phyloP scores from a whole-genome alignment of 1,139 yeast species.

The Yamadazyma pseudoaaseri region DNA sequence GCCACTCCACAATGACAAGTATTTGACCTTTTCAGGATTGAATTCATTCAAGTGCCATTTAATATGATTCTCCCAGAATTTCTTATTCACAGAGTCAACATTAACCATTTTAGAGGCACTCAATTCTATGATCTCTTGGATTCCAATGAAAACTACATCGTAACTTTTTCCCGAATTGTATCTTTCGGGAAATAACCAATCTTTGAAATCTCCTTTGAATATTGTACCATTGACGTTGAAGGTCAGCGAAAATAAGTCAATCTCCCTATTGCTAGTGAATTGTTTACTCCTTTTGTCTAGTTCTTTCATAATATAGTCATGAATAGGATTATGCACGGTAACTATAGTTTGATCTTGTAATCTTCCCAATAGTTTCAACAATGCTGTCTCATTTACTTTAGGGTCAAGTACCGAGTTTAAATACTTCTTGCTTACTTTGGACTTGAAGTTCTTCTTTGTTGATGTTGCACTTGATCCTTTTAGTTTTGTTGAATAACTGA shows the following conservation, averaged over 20 bases:
- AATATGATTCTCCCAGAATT: conserved; percentile 78
- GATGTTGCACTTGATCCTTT: conserved; percentile 33
- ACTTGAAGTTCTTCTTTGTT: conserved; percentile 36
- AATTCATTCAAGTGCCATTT: conserved; percentile 51
- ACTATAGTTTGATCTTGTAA: conserved; percentile 44
- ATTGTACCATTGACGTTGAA: conserved; percentile 68
- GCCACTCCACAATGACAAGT: conserved; percentile 74
- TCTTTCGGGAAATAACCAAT: conserved; percentile 56
- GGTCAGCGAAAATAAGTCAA: conserved; percentile 61
- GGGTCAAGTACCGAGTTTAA: conserved; percentile 41
- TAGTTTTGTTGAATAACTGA: conserved; percentile 30
- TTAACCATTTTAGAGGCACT: conserved; percentile 88
- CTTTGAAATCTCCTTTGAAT: conserved; percentile 49
- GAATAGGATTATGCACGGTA: conserved; percentile 67
- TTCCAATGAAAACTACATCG: conserved; percentile 78
- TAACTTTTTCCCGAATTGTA: conserved; percentile 21
- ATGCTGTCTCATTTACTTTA: conserved; percentile 42
- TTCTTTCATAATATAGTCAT: conserved; percentile 61
- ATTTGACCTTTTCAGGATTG: conserved; percentile 41
- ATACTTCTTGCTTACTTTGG: conserved; percentile 49
- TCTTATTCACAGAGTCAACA: conserved; percentile 69
- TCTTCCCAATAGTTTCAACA: conserved; percentile 51
- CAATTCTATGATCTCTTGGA: conserved; percentile 90
- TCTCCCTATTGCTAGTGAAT: conserved; percentile 51
- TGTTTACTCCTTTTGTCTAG: conserved; percentile 47